Percentiles rank a stretch among this genome's conserved stretches.
Evolutionary conservation across 371 early-diverging fungal genomes (phyloP).

Genomic region (Apophysomyces elegans): DNA sequence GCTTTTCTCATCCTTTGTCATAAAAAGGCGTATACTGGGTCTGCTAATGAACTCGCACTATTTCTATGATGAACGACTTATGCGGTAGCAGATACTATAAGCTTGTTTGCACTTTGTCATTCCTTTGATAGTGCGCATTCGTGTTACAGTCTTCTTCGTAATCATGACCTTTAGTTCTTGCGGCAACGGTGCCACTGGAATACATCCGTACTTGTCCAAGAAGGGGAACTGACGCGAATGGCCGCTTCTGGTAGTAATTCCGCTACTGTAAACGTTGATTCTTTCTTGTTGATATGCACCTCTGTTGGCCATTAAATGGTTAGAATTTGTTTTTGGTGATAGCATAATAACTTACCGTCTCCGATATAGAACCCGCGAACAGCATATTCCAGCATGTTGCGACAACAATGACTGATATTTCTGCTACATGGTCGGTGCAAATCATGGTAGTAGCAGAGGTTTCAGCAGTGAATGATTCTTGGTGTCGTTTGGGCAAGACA

Average conservation of each 20-base stretch:
- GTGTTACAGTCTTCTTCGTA: not conserved
- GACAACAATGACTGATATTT: not conserved
- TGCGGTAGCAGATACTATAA: too few species aligned
- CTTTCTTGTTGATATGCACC: not conserved
- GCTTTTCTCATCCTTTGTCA: not conserved
- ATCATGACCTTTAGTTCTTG: not conserved
- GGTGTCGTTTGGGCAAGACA: not conserved
- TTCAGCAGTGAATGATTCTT: not conserved
- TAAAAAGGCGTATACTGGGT: too few species aligned
- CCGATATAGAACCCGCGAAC: not conserved
- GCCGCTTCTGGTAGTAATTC: not conserved
- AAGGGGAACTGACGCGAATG: not conserved
- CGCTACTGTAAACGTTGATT: not conserved
- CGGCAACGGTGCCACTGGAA: not conserved
- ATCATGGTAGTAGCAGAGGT: not conserved
- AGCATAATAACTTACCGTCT: not conserved
- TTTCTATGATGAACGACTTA: too few species aligned
- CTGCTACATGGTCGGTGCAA: not conserved
- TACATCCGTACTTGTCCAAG: not conserved
- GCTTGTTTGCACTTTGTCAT: too few species aligned
- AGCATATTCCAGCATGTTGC: not conserved
- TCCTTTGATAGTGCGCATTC: too few species aligned
- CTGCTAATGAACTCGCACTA: too few species aligned
- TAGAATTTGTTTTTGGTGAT: not conserved
- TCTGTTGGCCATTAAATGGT: not conserved